Evolutionary conservation across 2,329 filamentous ascomycete genomes (phyloP).

Genomic region (Fusarium haematococcum): DNA sequence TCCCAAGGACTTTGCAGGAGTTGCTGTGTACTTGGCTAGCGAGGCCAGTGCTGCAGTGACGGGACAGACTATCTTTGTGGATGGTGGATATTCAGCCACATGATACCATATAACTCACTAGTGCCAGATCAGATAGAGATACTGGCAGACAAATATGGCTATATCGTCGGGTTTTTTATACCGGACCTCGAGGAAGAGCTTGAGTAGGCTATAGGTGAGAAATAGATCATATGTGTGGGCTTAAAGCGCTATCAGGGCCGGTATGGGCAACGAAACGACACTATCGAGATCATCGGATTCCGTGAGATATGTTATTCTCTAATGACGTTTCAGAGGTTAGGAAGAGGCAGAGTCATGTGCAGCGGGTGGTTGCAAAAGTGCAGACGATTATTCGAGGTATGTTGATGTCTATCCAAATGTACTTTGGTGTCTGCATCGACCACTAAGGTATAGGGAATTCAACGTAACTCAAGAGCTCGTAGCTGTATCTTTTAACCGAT

Average conservation of each 20-base stretch:
- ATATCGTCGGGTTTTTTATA: neutral
- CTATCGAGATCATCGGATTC: neutral
- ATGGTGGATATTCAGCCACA: slow-evolving; percentile 49
- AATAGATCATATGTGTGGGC: neutral
- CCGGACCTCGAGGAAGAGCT: neutral
- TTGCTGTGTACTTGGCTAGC: slow-evolving; percentile 47
- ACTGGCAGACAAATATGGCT: neutral
- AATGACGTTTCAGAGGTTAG: neutral
- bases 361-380: neutral
- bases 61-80: slow-evolving; percentile 50
- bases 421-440: neutral
- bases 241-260: neutral
- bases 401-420: neutral
- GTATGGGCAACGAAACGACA: neutral
- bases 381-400: neutral
- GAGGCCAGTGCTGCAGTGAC: slow-evolving; percentile 48
- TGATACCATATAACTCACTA: neutral
- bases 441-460: neutral
- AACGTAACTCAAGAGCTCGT: neutral
- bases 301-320: neutral
- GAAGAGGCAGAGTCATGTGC: neutral
- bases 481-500: neutral
- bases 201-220: neutral
- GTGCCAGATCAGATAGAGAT: neutral
- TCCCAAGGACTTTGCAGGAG: slow-evolving; percentile 48